Evolutionary conservation across 2,329 filamentous ascomycete species (phyloP).

Genomic region (Neopestalotiopsis clavispora): DNA sequence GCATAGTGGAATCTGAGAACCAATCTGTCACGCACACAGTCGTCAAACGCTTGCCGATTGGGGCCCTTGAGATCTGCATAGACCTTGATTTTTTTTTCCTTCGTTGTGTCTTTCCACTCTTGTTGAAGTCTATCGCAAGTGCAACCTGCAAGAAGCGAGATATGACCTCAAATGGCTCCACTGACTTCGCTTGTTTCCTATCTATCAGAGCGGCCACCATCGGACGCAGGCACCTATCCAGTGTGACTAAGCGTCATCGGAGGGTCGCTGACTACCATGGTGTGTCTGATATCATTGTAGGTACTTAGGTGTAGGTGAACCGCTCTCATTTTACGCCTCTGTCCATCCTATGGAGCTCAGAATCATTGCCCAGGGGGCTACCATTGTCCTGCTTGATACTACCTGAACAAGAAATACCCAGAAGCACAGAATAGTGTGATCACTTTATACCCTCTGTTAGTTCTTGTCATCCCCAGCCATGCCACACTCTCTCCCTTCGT

Average conservation of each 20-base stretch:
- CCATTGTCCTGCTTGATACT: conserved; percentile 34
- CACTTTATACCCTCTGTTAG: not conserved
- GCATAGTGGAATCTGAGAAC: not conserved
- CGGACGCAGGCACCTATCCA: not conserved
- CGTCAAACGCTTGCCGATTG: not conserved
- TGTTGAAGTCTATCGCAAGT: not conserved
- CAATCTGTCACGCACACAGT: not conserved
- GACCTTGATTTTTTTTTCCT: too few relatives aligned
- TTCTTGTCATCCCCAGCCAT: conserved; percentile 23
- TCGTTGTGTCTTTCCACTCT: not conserved
- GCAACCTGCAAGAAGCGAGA: conserved; percentile 2
- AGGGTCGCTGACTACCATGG: not conserved
- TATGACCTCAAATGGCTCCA: not conserved
- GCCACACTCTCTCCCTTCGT: conserved; percentile 37
- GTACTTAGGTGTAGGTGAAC: conserved; percentile 29
- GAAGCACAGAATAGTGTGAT: not conserved
- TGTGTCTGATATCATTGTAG: conserved; percentile 31
- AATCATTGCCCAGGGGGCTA: conserved; percentile 35
- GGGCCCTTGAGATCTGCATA: not conserved
- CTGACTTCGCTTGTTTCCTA: not conserved
- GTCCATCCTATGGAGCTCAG: conserved; percentile 34
- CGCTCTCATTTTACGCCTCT: conserved; percentile 24
- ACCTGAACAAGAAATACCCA: conserved; percentile 27
- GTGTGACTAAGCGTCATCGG: conserved; percentile 11
- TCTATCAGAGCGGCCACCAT: conserved; percentile 4